A percentile compares a stretch with the other conserved stretches of the same genome.
Conservation (phyloP, 2,329 filamentous ascomycete species). For the Pseudogymnoascus sp. region DNA sequence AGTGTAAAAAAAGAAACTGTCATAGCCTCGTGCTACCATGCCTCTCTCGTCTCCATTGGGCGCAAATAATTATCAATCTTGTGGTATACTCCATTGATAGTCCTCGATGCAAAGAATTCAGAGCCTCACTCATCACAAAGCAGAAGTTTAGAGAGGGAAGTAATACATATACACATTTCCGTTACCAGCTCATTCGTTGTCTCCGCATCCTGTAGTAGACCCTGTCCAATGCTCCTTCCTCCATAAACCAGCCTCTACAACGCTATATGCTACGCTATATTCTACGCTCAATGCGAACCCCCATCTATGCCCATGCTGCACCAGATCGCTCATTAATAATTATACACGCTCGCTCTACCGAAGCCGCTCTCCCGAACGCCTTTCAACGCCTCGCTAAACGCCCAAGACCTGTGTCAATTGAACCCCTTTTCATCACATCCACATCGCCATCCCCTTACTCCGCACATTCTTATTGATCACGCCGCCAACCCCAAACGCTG, state of each 20-base stretch:
- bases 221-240: neutral
- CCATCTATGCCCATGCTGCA: slow-evolving; percentile 4
- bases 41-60: neutral
- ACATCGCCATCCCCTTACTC: slow-evolving; percentile 53
- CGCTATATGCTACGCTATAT: neutral
- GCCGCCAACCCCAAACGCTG: slow-evolving; percentile 81
- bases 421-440: slow-evolving; percentile 31
- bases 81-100: neutral
- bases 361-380: neutral
- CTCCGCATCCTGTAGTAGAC: neutral
- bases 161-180: neutral
- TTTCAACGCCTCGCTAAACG: neutral
- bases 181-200: neutral
- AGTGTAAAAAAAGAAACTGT: neutral
- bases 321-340: slow-evolving; percentile 6
- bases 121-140: neutral
- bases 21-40: neutral
- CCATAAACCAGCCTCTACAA: neutral
- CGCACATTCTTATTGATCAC: slow-evolving; percentile 74
- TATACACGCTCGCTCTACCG: neutral
- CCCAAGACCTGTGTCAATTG: neutral
- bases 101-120: neutral
- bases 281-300: neutral
- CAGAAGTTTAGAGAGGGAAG: neutral
- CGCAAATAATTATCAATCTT: neutral